phyloP scores from a whole-genome alignment of 2,329 filamentous ascomycete genomes.

The Tolypocladium album region DNA sequence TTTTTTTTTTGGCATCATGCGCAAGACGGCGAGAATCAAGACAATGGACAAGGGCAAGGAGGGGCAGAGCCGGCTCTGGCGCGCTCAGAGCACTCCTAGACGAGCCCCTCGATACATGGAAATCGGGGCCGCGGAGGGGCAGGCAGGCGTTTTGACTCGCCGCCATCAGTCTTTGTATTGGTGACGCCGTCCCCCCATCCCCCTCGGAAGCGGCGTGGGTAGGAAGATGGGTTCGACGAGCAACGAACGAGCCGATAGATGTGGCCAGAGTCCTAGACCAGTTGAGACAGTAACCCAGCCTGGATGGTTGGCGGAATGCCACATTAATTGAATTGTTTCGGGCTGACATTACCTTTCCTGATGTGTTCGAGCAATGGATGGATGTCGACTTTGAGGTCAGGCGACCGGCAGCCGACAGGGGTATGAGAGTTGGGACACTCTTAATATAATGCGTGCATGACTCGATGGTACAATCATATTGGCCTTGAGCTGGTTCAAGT shows the following conservation, averaged over 20 bases:
- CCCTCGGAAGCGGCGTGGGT: background rate
- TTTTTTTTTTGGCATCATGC: too few relatives aligned
- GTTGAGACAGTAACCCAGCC: background rate
- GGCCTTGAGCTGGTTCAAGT: too few relatives aligned
- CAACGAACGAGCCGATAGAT: background rate
- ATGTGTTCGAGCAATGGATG: too few relatives aligned
- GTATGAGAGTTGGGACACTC: too few relatives aligned
- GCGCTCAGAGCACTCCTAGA: background rate
- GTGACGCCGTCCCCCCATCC: background rate
- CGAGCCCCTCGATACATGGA: background rate
- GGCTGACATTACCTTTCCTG: background rate
- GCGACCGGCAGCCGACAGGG: too few relatives aligned
- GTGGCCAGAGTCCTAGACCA: background rate
- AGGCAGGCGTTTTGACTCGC: background rate
- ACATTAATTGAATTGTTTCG: background rate
- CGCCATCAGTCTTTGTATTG: background rate
- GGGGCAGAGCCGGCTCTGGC: background rate
- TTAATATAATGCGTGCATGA: too few relatives aligned
- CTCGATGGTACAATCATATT: too few relatives aligned
- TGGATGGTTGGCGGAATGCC: background rate
- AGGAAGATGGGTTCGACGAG: background rate
- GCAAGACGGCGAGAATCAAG: background rate
- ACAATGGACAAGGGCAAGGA: background rate
- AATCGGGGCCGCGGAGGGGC: background rate
- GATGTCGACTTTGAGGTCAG: too few relatives aligned